phyloP scores from a whole-genome alignment of 2,329 filamentous ascomycete genomes.

The Fusarium sororula region DNA sequence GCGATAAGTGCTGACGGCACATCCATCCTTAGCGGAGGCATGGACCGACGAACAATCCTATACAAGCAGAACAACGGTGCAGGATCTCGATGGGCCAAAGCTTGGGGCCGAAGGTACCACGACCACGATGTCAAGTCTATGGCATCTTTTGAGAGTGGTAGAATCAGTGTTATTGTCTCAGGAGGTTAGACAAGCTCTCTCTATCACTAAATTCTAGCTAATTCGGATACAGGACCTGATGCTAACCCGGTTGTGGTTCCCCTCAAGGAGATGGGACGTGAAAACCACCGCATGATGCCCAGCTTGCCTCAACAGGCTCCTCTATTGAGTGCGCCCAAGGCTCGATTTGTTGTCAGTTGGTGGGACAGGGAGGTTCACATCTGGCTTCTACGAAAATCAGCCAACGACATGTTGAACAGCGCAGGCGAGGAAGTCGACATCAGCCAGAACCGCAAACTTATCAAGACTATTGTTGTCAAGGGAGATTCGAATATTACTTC shows the following conservation, averaged over 20 bases:
- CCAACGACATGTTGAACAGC: conserved; percentile 56
- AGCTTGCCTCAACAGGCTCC: conserved; percentile 82
- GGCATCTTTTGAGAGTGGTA: conserved; percentile 85
- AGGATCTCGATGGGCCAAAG: conserved; percentile 79
- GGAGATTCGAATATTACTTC: conserved; percentile 87
- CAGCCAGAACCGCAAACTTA: conserved; percentile 68
- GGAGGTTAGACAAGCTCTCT: conserved; percentile 72
- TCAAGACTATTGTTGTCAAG: conserved; percentile 73
- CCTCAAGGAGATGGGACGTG: conserved; percentile 75
- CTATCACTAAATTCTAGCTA: not conserved
- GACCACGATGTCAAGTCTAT: conserved; percentile 95
- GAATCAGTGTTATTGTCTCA: conserved; percentile 87
- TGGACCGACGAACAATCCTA: conserved; percentile 86
- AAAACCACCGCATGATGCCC: conserved; percentile 85
- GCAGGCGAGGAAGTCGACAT: conserved; percentile 52
- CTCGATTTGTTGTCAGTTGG: conserved; percentile 86
- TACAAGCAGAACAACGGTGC: conserved; percentile 74
- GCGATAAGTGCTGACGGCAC: conserved; percentile 82
- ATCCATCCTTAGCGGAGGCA: conserved; percentile 87
- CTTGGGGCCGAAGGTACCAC: conserved; percentile 88
- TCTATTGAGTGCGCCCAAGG: conserved; percentile 75
- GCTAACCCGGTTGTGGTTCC: conserved; percentile 84
- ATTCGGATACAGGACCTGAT: conserved; percentile 73
- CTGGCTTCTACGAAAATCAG: conserved; percentile 69
- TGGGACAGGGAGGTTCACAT: conserved; percentile 90